Percentiles rank a stretch among this genome's conserved stretches.
These are phyloP conservation scores for Suhomyces tanzawaensis DNA, from an alignment of 805 yeast species.

Conservation along the genomic window DNA sequence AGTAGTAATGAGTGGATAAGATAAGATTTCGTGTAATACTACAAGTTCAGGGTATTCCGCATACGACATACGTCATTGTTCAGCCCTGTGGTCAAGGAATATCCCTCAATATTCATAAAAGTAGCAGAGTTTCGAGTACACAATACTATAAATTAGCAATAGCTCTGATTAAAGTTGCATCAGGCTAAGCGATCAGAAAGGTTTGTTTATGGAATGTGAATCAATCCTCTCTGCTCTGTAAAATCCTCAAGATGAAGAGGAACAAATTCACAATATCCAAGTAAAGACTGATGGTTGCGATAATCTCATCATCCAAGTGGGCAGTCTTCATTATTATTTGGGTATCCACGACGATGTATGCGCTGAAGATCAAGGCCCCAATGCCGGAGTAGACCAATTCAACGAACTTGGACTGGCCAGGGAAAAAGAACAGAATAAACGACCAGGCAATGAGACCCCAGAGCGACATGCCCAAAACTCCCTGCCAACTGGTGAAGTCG, in stretches of 20 bases:
- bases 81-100: too few relatives aligned
- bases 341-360: conserved; percentile 76
- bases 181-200: too few relatives aligned
- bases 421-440: conserved; percentile 65
- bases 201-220: background rate
- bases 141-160: too few relatives aligned
- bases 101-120: too few relatives aligned
- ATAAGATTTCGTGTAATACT: too few relatives aligned
- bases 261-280: conserved; percentile 82
- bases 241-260: conserved; percentile 67
- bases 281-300: conserved; percentile 74
- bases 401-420: conserved; percentile 48
- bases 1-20: too few relatives aligned
- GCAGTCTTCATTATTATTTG: conserved; percentile 72
- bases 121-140: too few relatives aligned
- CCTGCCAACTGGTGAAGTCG: conserved; percentile 69
- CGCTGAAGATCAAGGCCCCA: conserved; percentile 72
- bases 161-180: too few relatives aligned
- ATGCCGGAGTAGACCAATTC: conserved; percentile 67
- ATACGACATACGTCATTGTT: too few relatives aligned
- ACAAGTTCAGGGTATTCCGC: too few relatives aligned
- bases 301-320: conserved; percentile 82
- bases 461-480: conserved; percentile 51
- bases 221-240: conserved; percentile 29
- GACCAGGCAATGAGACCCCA: conserved; percentile 74